Conservation (phyloP, 1,284 basidiomycete genomes). For the Chiua sp. region DNA sequence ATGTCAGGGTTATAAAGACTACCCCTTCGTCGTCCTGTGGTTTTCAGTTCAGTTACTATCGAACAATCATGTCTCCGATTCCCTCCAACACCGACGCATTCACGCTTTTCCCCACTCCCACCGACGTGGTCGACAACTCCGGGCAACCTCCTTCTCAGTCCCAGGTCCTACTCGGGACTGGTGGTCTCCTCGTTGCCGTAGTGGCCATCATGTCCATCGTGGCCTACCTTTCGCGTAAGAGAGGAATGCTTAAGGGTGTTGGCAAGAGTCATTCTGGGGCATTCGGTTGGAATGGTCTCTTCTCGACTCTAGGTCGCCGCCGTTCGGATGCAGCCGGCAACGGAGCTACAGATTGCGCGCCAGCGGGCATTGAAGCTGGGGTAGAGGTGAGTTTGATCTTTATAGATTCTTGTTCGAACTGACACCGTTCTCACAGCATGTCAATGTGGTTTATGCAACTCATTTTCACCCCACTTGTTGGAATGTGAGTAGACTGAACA, state of each 20-base stretch:
- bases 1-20: neutral
- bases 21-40: neutral
- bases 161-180: neutral
- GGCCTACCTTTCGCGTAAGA: neutral
- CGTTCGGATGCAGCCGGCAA: no score
- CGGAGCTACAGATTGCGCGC: no score
- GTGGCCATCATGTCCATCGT: neutral
- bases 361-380: neutral
- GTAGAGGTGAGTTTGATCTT: neutral
- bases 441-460: neutral
- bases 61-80: constrained; percentile 5
- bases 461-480: constrained; percentile 2
- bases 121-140: neutral
- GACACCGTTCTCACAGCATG: neutral
- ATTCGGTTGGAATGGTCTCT: neutral
- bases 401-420: neutral
- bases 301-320: no score
- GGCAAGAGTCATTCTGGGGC: neutral
- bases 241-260: neutral
- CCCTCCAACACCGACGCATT: neutral
- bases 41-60: neutral
- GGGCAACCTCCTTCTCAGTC: neutral
- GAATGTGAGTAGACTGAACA: neutral
- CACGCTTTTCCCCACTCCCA: neutral
- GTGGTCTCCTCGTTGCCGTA: neutral